Percentiles rank a stretch among this genome's conserved stretches.
These are phyloP conservation scores for Venturia carpophila DNA, from an alignment of 2,329 filamentous ascomycete species.

Conservation along the genomic window DNA sequence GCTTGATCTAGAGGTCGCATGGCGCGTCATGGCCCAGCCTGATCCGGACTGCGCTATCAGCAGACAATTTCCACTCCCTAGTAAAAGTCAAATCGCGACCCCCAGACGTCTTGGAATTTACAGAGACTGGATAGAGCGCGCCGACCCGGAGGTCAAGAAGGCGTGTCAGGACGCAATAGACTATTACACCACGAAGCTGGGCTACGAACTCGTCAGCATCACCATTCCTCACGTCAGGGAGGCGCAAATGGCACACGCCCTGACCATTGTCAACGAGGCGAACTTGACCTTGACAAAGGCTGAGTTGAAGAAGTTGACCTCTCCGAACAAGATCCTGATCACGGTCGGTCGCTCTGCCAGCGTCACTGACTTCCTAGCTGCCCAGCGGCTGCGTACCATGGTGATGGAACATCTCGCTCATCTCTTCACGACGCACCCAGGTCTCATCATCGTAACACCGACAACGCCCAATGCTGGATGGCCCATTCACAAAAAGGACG, in stretches of 20 bases:
- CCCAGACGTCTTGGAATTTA: slow-evolving; percentile 61
- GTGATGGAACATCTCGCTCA: slow-evolving; percentile 71
- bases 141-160: slow-evolving; percentile 55
- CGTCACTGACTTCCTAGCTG: slow-evolving; percentile 62
- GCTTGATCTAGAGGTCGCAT: slow-evolving; percentile 72
- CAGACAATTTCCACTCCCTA: slow-evolving; percentile 53
- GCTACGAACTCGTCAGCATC: slow-evolving; percentile 53
- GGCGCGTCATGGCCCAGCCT: slow-evolving; percentile 68
- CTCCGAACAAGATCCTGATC: slow-evolving; percentile 64
- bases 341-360: slow-evolving; percentile 56
- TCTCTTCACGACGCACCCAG: slow-evolving; percentile 60
- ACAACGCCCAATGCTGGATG: slow-evolving; percentile 70
- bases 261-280: slow-evolving; percentile 68
- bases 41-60: slow-evolving; percentile 56
- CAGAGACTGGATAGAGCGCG: slow-evolving; percentile 59
- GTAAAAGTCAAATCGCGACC: slow-evolving; percentile 27
- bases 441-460: slow-evolving; percentile 72
- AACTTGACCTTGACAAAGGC: slow-evolving; percentile 33
- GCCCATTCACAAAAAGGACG: slow-evolving; percentile 54
- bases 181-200: slow-evolving; percentile 45
- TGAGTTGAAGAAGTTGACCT: slow-evolving; percentile 50
- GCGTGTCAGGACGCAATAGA: slow-evolving; percentile 56
- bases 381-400: slow-evolving; percentile 63
- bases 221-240: slow-evolving; percentile 58
- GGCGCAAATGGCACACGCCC: slow-evolving; percentile 67